These are phyloP conservation scores for Isatis tinctoria DNA, from an alignment of 345 rosid species.

Conservation along the genomic window DNA sequence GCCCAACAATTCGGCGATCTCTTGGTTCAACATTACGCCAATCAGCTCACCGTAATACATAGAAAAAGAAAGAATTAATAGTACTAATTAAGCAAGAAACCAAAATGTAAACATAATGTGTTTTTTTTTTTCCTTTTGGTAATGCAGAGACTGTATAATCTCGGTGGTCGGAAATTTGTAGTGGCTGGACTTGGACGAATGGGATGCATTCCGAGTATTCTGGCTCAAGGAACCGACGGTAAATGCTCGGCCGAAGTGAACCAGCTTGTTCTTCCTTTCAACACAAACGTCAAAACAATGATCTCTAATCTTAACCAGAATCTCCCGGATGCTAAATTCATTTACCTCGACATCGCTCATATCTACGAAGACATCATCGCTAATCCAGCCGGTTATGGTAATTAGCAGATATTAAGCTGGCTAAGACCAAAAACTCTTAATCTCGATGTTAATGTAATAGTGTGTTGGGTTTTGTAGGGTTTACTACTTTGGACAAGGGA, in stretches of 20 bases:
- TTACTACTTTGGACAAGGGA: constrained; percentile 67
- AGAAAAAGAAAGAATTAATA: not conserved
- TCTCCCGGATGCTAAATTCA: constrained; percentile 63
- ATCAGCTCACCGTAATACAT: constrained; percentile 59
- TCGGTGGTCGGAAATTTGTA: constrained; percentile 80
- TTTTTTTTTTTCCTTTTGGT: not conserved
- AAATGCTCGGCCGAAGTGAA: constrained; percentile 81
- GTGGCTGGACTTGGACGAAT: constrained; percentile 76
- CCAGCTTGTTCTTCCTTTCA: constrained; percentile 69
- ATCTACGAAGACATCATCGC: constrained; percentile 59
- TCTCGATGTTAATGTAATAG: not conserved
- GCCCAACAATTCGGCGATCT: constrained; percentile 69
- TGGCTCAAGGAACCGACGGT: constrained; percentile 66
- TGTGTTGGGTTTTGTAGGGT: constrained; percentile 38
- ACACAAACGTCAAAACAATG: constrained; percentile 76
- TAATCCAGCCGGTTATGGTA: constrained; percentile 60
- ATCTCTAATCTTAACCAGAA: constrained; percentile 54
- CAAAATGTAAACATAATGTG: not conserved
- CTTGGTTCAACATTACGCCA: constrained; percentile 61
- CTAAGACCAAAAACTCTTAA: not conserved
- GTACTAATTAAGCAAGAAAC: not conserved
- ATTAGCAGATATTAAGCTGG: not conserved
- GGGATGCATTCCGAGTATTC: constrained; percentile 98
- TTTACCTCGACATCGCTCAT: constrained; percentile 50
- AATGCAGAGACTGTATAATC: constrained; percentile 61